Evolutionary conservation across 495 filamentous ascomycete genomes (phyloP).

Genomic region (Xylaria castorea): DNA sequence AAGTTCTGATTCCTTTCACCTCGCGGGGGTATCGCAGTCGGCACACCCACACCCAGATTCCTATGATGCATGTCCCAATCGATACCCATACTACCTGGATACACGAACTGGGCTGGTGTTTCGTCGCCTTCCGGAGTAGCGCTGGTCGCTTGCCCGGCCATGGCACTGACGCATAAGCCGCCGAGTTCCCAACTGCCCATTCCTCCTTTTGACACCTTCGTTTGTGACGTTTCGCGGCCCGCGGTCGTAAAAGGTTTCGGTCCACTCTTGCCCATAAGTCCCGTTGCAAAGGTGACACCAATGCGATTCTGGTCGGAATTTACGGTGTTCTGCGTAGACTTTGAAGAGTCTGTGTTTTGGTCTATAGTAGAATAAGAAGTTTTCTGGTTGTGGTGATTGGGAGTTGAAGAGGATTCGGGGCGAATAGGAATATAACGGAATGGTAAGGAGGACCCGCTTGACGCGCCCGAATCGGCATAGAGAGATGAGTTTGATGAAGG

Average conservation of each 20-base stretch:
- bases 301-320: neutral
- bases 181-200: conserved; percentile 16
- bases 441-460: neutral
- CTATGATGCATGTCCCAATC: neutral
- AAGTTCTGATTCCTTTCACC: neutral
- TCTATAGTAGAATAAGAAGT: neutral
- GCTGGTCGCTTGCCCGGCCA: neutral
- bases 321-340: neutral
- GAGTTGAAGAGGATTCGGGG: neutral
- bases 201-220: neutral
- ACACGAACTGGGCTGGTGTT: conserved; percentile 5
- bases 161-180: conserved; percentile 10
- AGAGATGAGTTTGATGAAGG: conserved; percentile 13
- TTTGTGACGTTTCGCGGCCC: conserved; percentile 10
- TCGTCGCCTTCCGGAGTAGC: neutral
- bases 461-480: neutral
- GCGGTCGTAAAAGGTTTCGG: conserved; percentile 14
- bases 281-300: conserved; percentile 9
- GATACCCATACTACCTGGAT: neutral
- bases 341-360: neutral
- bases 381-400: neutral
- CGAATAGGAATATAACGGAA: conserved; percentile 12
- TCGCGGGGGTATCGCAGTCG: neutral
- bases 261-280: neutral
- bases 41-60: neutral